These are phyloP conservation scores for Metrosideros polymorpha DNA, from an alignment of 441 rosid species.

Conservation along the genomic window DNA sequence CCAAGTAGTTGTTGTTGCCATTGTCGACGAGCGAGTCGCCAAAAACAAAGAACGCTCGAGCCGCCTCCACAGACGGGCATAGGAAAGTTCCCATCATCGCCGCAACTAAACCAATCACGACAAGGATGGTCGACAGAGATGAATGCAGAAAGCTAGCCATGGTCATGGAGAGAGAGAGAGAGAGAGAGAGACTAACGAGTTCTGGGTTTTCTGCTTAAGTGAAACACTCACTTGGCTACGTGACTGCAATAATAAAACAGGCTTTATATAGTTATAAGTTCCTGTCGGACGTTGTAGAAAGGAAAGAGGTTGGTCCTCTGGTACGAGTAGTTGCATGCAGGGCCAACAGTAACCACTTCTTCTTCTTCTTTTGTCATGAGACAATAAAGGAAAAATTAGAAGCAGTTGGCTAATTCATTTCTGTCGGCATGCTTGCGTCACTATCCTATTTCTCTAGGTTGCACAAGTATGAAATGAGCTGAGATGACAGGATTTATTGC, in stretches of 20 bases:
- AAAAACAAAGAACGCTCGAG: slow-evolving; percentile 8
- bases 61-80: background rate
- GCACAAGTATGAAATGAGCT: background rate
- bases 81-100: background rate
- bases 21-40: slow-evolving; percentile 10
- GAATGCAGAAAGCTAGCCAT: background rate
- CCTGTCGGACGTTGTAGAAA: background rate
- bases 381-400: background rate
- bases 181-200: background rate
- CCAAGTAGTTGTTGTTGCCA: slow-evolving; percentile 6
- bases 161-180: background rate
- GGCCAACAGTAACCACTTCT: background rate
- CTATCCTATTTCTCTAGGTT: background rate
- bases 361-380: background rate
- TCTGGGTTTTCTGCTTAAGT: background rate
- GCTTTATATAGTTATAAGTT: background rate
- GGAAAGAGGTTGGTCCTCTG: background rate
- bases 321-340: background rate
- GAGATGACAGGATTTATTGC: background rate
- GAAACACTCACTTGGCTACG: background rate
- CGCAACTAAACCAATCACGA: background rate
- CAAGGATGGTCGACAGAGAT: background rate
- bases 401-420: background rate
- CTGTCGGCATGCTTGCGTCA: background rate
- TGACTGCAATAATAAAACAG: background rate